Evolutionary conservation across 768 basidiomycete species (phyloP).

Genomic region (Chalciporus piperatus): DNA sequence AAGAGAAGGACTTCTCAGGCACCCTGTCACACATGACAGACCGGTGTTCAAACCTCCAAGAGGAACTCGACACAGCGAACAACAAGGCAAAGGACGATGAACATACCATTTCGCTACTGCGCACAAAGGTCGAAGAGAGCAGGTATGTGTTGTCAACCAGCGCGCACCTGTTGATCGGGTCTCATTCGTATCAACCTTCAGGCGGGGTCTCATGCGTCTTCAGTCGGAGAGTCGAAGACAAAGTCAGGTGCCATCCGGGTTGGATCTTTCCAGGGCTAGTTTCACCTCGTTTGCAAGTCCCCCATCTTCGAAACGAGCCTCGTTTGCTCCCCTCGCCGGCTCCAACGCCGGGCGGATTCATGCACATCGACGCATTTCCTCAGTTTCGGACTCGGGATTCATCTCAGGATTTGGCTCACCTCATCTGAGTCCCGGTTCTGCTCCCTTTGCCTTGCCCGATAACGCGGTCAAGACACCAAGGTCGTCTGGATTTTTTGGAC

Average conservation of each 20-base stretch:
- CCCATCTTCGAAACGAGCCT: constrained; percentile 63
- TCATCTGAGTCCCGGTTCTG: constrained; percentile 33
- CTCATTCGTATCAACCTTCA: constrained; percentile 25
- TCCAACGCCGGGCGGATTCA: constrained; percentile 42
- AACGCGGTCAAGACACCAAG: constrained; percentile 22
- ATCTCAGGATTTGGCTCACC: constrained; percentile 30
- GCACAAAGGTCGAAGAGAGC: constrained; percentile 86
- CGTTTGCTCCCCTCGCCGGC: constrained; percentile 72
- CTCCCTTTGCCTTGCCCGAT: constrained; percentile 36
- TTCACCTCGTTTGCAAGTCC: constrained; percentile 40
- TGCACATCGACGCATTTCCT: constrained; percentile 70
- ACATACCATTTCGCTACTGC: constrained; percentile 69
- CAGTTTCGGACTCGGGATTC: constrained; percentile 62
- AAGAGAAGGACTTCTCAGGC: constrained; percentile 62
- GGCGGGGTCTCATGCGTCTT: constrained; percentile 83
- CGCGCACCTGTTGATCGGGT: background rate
- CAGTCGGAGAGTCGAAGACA: constrained; percentile 73
- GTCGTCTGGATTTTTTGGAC: constrained; percentile 54
- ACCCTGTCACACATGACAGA: constrained; percentile 64
- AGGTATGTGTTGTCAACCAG: constrained; percentile 44
- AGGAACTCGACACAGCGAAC: constrained; percentile 49
- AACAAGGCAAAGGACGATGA: constrained; percentile 67
- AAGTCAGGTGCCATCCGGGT: constrained; percentile 46
- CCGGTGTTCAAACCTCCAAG: constrained; percentile 57
- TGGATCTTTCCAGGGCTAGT: constrained; percentile 57